Percentiles rank a stretch among this genome's conserved stretches.
These are phyloP conservation scores for Tirmania nivea DNA, from an alignment of 495 filamentous ascomycete genomes.

Conservation along the genomic window DNA sequence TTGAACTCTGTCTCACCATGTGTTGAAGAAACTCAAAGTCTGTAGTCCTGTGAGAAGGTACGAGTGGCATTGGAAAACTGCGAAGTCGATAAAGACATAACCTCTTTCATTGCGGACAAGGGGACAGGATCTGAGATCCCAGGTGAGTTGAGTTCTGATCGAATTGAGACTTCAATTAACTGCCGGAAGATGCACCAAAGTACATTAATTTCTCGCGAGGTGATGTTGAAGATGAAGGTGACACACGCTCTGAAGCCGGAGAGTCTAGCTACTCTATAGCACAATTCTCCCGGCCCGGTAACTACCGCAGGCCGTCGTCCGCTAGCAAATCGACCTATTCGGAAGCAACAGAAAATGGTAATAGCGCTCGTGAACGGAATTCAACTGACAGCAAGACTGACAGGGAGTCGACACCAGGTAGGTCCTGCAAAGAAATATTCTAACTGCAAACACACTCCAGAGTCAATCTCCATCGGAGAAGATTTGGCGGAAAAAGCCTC, in stretches of 20 bases:
- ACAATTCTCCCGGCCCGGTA: constrained; percentile 81
- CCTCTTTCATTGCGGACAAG: constrained; percentile 64
- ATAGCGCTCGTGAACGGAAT: background rate
- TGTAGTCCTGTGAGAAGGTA: constrained; percentile 76
- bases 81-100: constrained; percentile 91
- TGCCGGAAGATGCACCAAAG: constrained; percentile 52
- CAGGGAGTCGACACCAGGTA: constrained; percentile 20
- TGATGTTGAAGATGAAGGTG: constrained; percentile 43
- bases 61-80: constrained; percentile 84
- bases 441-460: constrained; percentile 33
- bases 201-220: constrained; percentile 98
- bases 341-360: background rate
- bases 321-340: constrained; percentile 34
- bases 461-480: constrained; percentile 91
- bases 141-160: constrained; percentile 7
- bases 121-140: constrained; percentile 96
- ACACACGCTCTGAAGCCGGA: constrained; percentile 57
- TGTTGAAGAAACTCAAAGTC: background rate
- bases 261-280: constrained; percentile 82
- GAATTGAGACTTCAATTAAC: background rate
- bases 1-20: too few relatives aligned
- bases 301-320: constrained; percentile 67
- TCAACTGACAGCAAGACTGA: background rate
- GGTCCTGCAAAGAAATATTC: constrained; percentile 27
- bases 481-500: constrained; percentile 83